Evolutionary conservation across 441 rosid genomes (phyloP), one percentile per base, ranked within the genome.

Genomic region (Rhodomyrtus psidioides): DNA sequence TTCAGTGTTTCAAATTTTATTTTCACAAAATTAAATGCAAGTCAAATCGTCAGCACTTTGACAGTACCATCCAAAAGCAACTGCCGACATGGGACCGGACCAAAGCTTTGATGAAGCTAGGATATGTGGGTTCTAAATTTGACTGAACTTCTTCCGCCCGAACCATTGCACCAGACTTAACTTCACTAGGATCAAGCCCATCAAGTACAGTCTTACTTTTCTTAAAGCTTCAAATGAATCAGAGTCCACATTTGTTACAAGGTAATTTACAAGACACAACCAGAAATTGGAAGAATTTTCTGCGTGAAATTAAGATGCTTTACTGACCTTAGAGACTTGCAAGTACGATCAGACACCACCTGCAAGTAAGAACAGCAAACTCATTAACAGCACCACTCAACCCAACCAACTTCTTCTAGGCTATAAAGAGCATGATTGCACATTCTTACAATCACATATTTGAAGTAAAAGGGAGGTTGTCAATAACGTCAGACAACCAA

Each of bases 21-120:
- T 28, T 53, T 82, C 56, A 53, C 24, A 82, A 51, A 27, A 82
- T 28, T 23, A 49, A 82, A 34, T 21, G n/a, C 79, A 70, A 70
- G 0, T 70, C 16, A 34, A 70, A 39, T 70, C 49, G 21, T 34
- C n/a, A 70, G 49, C 49, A 70, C 23, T 54, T 82, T 3, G 8
- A 62, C 75, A 88, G 87, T 88, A 93, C 95, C 95, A 93, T 95
- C 94, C 94, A 92, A 90, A 91, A 95, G 87, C 96, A 94, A 88
- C 95, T 92, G 76, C 91, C 93, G 51, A 94, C 94, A 88, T 94
- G 96, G 76, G 95, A 93, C 86, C 96, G 92, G 86, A 94, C 95
- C 92, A 94, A 88, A 81, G 89, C 86, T 87, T 93, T 94, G 83
- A 92, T 84, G 65, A 95, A 94, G 89, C 92, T 94, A 83, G 95